A percentile compares a stretch with the other conserved stretches of the same genome.
Conservation (phyloP, 306 rosid species). For the Fragaria iinumae region DNA sequence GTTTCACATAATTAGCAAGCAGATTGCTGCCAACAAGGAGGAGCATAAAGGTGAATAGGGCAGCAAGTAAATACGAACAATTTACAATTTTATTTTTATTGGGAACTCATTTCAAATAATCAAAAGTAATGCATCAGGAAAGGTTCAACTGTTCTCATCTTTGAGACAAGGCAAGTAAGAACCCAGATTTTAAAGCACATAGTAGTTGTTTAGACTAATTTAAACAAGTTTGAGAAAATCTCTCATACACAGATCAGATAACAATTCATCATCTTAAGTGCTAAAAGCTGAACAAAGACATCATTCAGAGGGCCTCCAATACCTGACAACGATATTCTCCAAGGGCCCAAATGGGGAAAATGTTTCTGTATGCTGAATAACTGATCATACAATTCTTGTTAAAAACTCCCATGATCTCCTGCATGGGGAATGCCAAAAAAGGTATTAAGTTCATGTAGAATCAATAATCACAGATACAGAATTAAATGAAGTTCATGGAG, state of each 20-base stretch:
- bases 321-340: slow-evolving; percentile 33
- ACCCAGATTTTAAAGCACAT: background rate
- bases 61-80: background rate
- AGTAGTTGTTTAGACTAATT: background rate
- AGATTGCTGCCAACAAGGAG: no score
- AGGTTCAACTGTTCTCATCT: background rate
- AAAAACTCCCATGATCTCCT: slow-evolving; percentile 46
- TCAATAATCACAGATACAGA: background rate
- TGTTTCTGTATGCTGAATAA: slow-evolving; percentile 39
- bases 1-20: background rate
- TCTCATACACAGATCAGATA: background rate
- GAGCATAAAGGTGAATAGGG: background rate
- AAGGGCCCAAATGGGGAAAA: slow-evolving; percentile 28
- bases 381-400: slow-evolving; percentile 47
- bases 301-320: slow-evolving; percentile 12
- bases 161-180: background rate
- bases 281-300: background rate
- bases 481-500: background rate
- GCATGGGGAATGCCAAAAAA: background rate
- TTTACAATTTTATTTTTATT: background rate
- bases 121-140: background rate
- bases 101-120: no score
- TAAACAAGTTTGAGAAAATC: background rate
- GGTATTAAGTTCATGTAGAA: background rate
- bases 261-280: background rate